These are phyloP conservation scores for Pichia kluyveri DNA, from an alignment of 805 yeast species.

Conservation along the genomic window DNA sequence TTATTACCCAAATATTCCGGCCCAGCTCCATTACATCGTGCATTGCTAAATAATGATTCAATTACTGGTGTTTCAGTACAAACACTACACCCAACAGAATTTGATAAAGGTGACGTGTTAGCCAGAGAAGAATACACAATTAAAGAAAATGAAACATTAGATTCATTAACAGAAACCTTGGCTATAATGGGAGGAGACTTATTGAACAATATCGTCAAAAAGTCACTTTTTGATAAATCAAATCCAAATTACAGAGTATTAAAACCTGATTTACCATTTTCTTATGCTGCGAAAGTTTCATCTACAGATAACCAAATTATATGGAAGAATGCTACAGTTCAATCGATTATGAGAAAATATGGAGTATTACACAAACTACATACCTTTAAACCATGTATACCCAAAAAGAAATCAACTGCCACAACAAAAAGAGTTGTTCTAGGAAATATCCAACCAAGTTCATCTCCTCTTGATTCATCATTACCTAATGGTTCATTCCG, in stretches of 20 bases:
- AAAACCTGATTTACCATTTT: slow-evolving; percentile 25
- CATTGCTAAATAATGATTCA: slow-evolving; percentile 54
- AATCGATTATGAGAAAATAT: slow-evolving; percentile 5
- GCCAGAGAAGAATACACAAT: slow-evolving; percentile 43
- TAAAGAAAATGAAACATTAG: slow-evolving; percentile 33
- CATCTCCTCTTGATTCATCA: not conserved
- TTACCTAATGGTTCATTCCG: slow-evolving; percentile 3
- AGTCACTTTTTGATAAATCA: slow-evolving; percentile 21
- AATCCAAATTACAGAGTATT: slow-evolving; percentile 10
- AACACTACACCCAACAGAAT: slow-evolving; percentile 78
- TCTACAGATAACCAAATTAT: slow-evolving; percentile 33
- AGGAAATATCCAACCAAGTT: slow-evolving; percentile 25
- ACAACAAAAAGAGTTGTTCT: slow-evolving; percentile 36
- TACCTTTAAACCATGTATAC: slow-evolving; percentile 32
- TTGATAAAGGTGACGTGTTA: slow-evolving; percentile 71
- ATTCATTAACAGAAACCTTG: slow-evolving; percentile 38
- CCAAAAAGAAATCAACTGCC: slow-evolving; percentile 10
- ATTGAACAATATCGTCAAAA: slow-evolving; percentile 35
- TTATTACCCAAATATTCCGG: slow-evolving; percentile 77
- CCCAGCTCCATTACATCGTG: slow-evolving; percentile 80
- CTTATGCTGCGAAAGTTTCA: slow-evolving; percentile 52
- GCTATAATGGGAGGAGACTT: slow-evolving; percentile 56
- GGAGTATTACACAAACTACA: slow-evolving; percentile 51
- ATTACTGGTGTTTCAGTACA: slow-evolving; percentile 83
- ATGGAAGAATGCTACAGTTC: slow-evolving; percentile 36